Evolutionary conservation across 306 rosid genomes (phyloP).

Genomic region (Mimosa bimucronata): DNA sequence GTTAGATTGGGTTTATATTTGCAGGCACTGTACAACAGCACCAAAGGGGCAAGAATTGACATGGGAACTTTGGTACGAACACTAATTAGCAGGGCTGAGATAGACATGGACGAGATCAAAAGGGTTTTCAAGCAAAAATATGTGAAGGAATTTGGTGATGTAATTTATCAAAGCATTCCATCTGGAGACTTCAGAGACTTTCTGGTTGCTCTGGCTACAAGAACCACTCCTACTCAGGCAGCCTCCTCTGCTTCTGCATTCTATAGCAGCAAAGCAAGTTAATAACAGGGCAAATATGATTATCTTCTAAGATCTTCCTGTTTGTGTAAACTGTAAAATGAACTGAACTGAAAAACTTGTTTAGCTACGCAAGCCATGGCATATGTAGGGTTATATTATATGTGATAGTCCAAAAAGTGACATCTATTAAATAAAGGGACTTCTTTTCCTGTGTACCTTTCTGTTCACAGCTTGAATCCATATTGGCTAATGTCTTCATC

Average conservation of each 20-base stretch:
- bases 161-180: conserved; percentile 49
- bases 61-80: conserved; percentile 45
- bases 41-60: conserved; percentile 46
- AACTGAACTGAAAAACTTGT: not conserved
- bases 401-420: conserved; percentile 17
- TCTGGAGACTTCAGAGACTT: conserved; percentile 57
- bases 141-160: conserved; percentile 53
- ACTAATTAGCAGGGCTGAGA: conserved; percentile 59
- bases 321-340: not conserved
- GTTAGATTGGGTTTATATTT: conserved; percentile 2
- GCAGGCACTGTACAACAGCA: conserved; percentile 55
- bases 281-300: conserved; percentile 19
- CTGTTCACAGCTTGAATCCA: conserved; percentile 15
- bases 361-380: not conserved
- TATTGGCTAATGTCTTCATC: conserved; percentile 4
- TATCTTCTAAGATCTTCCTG: not conserved
- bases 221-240: conserved; percentile 25
- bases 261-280: not conserved
- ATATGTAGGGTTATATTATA: not conserved
- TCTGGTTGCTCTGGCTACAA: conserved; percentile 60
- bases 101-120: conserved; percentile 66
- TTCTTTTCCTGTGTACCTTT: conserved; percentile 1
- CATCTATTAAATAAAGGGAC: conserved; percentile 22
- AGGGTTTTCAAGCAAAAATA: conserved; percentile 52
- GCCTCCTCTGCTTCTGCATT: too few species aligned